phyloP scores from a whole-genome alignment of 164 flowering plant species.

The Malania oleifera region DNA sequence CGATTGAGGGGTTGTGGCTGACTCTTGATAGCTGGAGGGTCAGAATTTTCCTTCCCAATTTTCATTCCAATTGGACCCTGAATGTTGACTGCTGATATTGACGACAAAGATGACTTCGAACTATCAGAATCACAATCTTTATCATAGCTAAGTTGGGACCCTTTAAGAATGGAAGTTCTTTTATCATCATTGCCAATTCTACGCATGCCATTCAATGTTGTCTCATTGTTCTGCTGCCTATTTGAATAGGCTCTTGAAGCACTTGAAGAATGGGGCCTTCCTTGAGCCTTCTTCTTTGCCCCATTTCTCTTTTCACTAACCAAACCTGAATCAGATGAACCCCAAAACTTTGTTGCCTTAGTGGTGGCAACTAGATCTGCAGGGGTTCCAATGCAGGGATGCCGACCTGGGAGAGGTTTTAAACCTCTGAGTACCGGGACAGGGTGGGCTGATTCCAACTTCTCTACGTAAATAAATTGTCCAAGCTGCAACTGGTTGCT shows the following conservation, averaged over 20 bases:
- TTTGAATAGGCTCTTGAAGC: conserved; percentile 23
- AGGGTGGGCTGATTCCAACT: conserved; percentile 44
- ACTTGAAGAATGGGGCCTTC: conserved; percentile 28
- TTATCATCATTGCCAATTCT: neutral
- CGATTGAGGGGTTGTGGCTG: conserved; percentile 21
- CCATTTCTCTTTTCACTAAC: conserved; percentile 12
- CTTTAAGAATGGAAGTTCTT: conserved; percentile 8
- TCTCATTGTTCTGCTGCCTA: conserved; percentile 3
- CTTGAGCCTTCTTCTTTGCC: conserved; percentile 8
- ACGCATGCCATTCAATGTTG: conserved; percentile 11
- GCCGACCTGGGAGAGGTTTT: conserved; percentile 51
- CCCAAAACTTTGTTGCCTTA: conserved; percentile 14
- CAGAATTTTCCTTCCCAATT: conserved; percentile 21
- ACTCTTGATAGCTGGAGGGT: conserved; percentile 19
- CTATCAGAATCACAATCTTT: conserved; percentile 41
- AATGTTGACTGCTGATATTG: conserved; percentile 20
- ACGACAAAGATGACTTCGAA: conserved; percentile 21
- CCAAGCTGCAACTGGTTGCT: conserved; percentile 54
- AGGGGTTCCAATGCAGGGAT: conserved; percentile 46
- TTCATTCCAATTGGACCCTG: conserved; percentile 39
- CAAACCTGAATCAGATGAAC: conserved; percentile 6
- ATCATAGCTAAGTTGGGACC: conserved; percentile 19
- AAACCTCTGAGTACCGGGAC: conserved; percentile 55
- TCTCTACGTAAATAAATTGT: conserved; percentile 52
- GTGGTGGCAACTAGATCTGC: conserved; percentile 32